These are phyloP conservation scores for Sarocladium strictum DNA, from an alignment of 2,329 filamentous ascomycete species.

Conservation along the genomic window DNA sequence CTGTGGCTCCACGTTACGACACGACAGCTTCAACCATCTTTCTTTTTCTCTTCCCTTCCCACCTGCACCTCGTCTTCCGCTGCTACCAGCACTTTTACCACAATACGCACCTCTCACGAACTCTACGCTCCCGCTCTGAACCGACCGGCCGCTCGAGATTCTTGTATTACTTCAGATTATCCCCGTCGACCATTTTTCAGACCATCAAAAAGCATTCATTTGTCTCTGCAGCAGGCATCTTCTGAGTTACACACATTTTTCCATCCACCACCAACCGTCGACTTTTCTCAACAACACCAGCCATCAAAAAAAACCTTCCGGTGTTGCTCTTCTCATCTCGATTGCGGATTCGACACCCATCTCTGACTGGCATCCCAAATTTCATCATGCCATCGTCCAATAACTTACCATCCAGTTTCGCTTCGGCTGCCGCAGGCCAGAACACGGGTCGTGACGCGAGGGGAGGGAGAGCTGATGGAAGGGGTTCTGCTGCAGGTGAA, in stretches of 20 bases:
- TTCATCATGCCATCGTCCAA: constrained; percentile 51
- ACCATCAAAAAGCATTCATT: background rate
- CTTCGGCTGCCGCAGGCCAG: constrained; percentile 75
- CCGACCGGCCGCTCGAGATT: background rate
- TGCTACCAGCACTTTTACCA: background rate
- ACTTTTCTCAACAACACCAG: background rate
- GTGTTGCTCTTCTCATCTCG: background rate
- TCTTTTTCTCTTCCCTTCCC: constrained; percentile 9
- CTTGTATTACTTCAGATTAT: constrained; percentile 2
- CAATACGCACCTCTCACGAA: background rate
- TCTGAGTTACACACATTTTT: constrained; percentile 7
- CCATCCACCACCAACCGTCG: background rate
- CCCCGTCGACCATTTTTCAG: background rate
- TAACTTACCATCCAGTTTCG: constrained; percentile 77
- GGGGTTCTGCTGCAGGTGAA: constrained; percentile 57
- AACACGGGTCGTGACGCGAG: constrained; percentile 55
- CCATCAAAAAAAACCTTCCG: no score
- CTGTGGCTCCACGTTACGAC: constrained; percentile 6
- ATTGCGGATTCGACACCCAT: background rate
- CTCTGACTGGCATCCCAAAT: constrained; percentile 12
- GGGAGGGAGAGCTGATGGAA: constrained; percentile 52
- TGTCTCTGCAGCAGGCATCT: constrained; percentile 4
- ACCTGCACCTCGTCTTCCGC: constrained; percentile 5
- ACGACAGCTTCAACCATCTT: constrained; percentile 9
- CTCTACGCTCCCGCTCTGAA: background rate